Base-by-base conservation (phyloP, 2,329 filamentous ascomycete genomes). In the Pyrenochaeta sp. region DNA sequence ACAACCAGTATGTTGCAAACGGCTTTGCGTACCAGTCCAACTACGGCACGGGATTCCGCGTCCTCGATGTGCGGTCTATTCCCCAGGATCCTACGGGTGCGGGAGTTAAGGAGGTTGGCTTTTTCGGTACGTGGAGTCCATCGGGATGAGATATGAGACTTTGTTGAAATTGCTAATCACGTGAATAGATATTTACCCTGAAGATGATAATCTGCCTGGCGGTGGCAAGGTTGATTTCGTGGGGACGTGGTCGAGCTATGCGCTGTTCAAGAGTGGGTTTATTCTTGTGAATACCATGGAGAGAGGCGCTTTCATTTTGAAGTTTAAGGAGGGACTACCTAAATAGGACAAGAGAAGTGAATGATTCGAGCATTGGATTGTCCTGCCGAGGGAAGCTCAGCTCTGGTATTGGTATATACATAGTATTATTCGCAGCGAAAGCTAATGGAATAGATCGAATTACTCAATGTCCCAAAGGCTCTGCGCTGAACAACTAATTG, bases 1-100 rank as follows among this genome's bases (percentile, higher is more conserved):
- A 77, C 65, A 77, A 77, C 58, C 74, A 77, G 51, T 77, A 77
- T 30, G 65, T 76, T n/a, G 61, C 67, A 10, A 60, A 74, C 31
- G 73, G 72, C 1, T 65, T 69, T 14, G 65, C 68, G 3, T 77
- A 75, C 61, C 73, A 75, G 48, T 71, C 67, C 10, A 74, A 75
- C 63, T 75, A 75, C 47, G 72, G 72, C 29, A 68, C 67, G 13
- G 73, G 73, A 11, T 67, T 75, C 54, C 69, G 72, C 22, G 64
- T 75, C 20, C 47, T 74, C 7, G 73, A 75, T 45, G 67, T 77
- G 21, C 65, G 67, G 19, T 72, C 68, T 7, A 74, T 77, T 27
- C 67, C 72, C 0, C 47, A 53, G 11, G 72, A 74, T 41, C 72
- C 70, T 1, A 73, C 72, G 8, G 73, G 73, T 40, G 60, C 57